Percentiles rank a stretch among this genome's conserved stretches.
Conservation (phyloP, 2,329 filamentous ascomycete genomes). For the Hypoxylon sp. region DNA sequence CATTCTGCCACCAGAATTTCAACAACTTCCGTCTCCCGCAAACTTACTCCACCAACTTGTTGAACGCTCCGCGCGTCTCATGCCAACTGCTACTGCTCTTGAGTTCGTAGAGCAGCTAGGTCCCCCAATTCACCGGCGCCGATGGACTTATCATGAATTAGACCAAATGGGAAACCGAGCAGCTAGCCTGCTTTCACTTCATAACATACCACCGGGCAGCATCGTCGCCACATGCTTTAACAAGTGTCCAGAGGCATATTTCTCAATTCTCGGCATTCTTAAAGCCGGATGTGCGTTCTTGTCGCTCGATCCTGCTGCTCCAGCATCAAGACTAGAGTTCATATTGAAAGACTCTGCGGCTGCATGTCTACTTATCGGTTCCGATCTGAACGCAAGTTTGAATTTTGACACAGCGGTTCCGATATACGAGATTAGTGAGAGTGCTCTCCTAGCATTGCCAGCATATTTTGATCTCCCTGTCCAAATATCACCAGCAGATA, state of each 20-base stretch:
- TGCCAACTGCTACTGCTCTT: slow-evolving; percentile 72
- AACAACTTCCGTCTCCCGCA: slow-evolving; percentile 65
- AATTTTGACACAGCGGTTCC: slow-evolving; percentile 48
- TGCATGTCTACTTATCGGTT: slow-evolving; percentile 67
- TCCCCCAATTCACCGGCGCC: slow-evolving; percentile 54
- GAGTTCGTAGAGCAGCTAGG: slow-evolving; percentile 74
- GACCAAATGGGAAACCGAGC: slow-evolving; percentile 76
- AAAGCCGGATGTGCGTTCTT: slow-evolving; percentile 86
- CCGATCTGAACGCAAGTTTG: slow-evolving; percentile 32
- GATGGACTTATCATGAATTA: slow-evolving; percentile 80
- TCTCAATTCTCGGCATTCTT: slow-evolving; percentile 81
- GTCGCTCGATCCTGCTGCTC: slow-evolving; percentile 79
- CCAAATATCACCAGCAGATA: slow-evolving; percentile 59
- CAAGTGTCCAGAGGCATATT: slow-evolving; percentile 85
- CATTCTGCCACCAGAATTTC: slow-evolving; percentile 67
- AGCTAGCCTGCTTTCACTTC: slow-evolving; percentile 67
- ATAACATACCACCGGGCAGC: slow-evolving; percentile 61
- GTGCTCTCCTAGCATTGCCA: slow-evolving; percentile 39
- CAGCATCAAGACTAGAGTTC: slow-evolving; percentile 76
- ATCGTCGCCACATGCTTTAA: slow-evolving; percentile 83
- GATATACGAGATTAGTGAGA: slow-evolving; percentile 48
- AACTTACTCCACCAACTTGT: slow-evolving; percentile 80
- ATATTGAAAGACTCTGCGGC: slow-evolving; percentile 79
- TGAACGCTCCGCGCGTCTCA: slow-evolving; percentile 64
- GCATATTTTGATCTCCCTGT: slow-evolving; percentile 38